Conservation (phyloP, 768 basidiomycete genomes). For the Pisolithus sp. region DNA sequence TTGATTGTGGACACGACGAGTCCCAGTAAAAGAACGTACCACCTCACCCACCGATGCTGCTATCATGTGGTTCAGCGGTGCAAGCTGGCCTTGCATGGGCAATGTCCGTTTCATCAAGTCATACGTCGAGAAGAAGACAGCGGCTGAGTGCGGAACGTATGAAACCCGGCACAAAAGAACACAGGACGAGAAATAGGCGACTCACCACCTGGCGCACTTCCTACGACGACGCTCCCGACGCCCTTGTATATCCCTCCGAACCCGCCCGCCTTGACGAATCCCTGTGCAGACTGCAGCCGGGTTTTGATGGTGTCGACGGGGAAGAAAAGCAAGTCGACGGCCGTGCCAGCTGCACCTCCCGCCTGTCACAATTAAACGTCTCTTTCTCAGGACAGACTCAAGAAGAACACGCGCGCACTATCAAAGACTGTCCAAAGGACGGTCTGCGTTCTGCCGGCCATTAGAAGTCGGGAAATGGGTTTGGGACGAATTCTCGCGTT, state of each 20-base stretch:
- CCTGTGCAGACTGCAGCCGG: constrained; percentile 81
- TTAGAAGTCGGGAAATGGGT: constrained; percentile 1
- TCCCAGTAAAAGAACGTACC: constrained; percentile 28
- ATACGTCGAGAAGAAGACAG: constrained; percentile 92
- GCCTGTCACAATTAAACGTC: constrained; percentile 42
- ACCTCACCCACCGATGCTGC: constrained; percentile 58
- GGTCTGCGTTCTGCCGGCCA: constrained; percentile 31
- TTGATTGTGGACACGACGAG: constrained; percentile 9
- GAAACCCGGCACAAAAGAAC: background rate
- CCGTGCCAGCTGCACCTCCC: constrained; percentile 85
- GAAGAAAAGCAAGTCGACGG: constrained; percentile 94
- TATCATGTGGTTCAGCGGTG: constrained; percentile 57
- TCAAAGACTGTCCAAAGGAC: constrained; percentile 40
- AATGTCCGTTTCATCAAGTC: constrained; percentile 78
- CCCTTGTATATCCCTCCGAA: constrained; percentile 91
- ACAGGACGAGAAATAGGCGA: background rate
- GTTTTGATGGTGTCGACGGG: constrained; percentile 98
- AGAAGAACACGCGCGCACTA: constrained; percentile 28
- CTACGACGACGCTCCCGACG: constrained; percentile 88
- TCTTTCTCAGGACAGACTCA: background rate
- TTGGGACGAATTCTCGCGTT: too few species aligned
- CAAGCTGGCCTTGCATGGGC: constrained; percentile 54
- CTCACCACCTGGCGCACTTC: constrained; percentile 91
- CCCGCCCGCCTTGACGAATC: constrained; percentile 81
- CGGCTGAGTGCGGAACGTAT: constrained; percentile 49